Base-by-base conservation (phyloP, 2,329 filamentous ascomycete genomes). In the Dissoconium aciculare region DNA sequence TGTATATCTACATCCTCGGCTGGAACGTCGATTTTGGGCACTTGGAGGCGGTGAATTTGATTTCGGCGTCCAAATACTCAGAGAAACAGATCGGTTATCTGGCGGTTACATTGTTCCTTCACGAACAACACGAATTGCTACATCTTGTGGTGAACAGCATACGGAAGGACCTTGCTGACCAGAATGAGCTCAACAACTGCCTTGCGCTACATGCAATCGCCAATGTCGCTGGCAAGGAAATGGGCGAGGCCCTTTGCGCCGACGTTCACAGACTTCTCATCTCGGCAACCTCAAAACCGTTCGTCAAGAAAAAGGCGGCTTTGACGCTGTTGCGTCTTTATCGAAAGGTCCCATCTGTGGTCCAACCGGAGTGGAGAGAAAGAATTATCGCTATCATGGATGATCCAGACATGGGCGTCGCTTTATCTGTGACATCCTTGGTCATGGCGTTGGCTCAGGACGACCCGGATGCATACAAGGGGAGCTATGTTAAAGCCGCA, bases 11-110 rank as follows among this genome's bases (percentile, higher is more conserved):
- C 58, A 98, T 98, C 37, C 71, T 98, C 42, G 89, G 89, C 28
- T 98, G 89, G 79, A 87, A 98, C 55, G 87, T 98, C 59, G 91
- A 95, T 57, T 98, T 98, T 57, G 89, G 89, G 33, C 89, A 98
- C 54, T 74, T 98, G 44, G 89, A 98, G 62, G 91, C 91, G 17
- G 87, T 98, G 53, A 95, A 95, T 53, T 71, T 98, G 50, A 91
- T 98, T 46, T 94, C 87, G 15, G 84, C 87, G 33, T 84, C 69
- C 51, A 98, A 95, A 55, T 98, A 95, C 60, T 95, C 87, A 13
- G 89, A 98, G 57, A 98, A 98, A 63, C 89, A 98, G 64, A 98
- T 98, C 52, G 89, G 89, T 33, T 98, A 98, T 55, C 69, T 98
- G 46, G 89, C 89, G 31, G 91, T 98, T 57, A 98, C 89, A 2